phyloP scores from a whole-genome alignment of 2,329 filamentous ascomycete genomes.

The Cadophora sp. region DNA sequence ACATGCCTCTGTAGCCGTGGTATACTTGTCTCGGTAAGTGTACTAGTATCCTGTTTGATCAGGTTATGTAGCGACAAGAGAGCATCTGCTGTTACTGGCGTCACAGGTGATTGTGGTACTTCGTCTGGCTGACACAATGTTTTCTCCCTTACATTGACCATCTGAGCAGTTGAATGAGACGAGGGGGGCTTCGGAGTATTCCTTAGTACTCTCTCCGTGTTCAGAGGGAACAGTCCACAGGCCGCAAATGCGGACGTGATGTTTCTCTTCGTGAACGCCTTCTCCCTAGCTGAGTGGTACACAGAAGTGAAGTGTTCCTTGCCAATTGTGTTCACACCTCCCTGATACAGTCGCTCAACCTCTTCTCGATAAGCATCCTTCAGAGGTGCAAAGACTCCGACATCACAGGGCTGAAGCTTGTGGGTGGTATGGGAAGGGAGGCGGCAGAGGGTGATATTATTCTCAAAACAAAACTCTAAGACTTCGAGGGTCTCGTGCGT shows the following conservation, averaged over 20 bases:
- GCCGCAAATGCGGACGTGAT: constrained; percentile 21
- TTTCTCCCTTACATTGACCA: neutral
- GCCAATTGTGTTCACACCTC: constrained; percentile 36
- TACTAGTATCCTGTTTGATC: constrained; percentile 37
- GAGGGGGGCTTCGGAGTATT: neutral
- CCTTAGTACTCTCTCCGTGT: neutral
- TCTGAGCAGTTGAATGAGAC: neutral
- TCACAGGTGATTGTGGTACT: constrained; percentile 27
- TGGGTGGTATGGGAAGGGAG: constrained; percentile 34
- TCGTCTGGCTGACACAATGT: neutral
- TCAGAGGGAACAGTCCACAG: constrained; percentile 25
- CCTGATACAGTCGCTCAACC: constrained; percentile 34
- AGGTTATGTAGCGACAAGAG: constrained; percentile 32
- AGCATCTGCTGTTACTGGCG: constrained; percentile 28
- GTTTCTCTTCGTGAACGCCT: constrained; percentile 26
- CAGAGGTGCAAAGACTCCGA: constrained; percentile 36
- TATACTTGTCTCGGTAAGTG: constrained; percentile 31
- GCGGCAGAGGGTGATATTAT: constrained; percentile 38
- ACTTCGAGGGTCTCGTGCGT: constrained; percentile 46
- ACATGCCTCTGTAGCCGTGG: constrained; percentile 35
- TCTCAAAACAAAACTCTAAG: constrained; percentile 39
- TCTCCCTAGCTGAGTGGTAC: constrained; percentile 33
- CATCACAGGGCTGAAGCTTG: constrained; percentile 39
- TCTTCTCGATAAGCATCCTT: constrained; percentile 38
- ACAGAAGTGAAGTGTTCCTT: constrained; percentile 36